Conservation (phyloP, 306 rosid species). For the Rosa multiflora region DNA sequence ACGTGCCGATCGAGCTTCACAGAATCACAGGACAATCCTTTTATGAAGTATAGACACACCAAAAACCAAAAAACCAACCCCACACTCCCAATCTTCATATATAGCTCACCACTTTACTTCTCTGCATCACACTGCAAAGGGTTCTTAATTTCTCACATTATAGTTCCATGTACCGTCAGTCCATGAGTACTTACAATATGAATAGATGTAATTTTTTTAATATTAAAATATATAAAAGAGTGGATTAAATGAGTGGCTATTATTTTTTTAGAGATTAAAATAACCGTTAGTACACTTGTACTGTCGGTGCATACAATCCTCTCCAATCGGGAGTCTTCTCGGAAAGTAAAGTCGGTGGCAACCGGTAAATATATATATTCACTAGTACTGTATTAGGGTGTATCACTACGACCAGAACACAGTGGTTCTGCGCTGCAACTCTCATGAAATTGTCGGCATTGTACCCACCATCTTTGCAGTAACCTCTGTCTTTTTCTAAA, state of each 20-base stretch:
- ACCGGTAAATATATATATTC: background rate
- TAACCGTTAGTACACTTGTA: too few species aligned
- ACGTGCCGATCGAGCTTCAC: constrained; percentile 12
- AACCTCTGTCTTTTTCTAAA: background rate
- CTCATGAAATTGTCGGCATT: constrained; percentile 17
- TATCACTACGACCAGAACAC: background rate
- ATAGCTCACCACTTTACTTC: background rate
- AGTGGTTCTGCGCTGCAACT: background rate
- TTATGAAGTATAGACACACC: background rate
- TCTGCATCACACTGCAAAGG: background rate
- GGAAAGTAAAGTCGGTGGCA: background rate
- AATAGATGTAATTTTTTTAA: too few species aligned
- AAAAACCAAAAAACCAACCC: constrained; percentile 5
- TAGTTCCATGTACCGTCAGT: too few species aligned
- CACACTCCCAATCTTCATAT: constrained; percentile 12
- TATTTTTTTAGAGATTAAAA: too few species aligned
- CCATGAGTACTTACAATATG: too few species aligned
- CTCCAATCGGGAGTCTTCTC: constrained; percentile 10
- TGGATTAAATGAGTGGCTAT: too few species aligned
- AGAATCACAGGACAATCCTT: constrained; percentile 1
- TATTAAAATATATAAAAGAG: too few species aligned
- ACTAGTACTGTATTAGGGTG: background rate
- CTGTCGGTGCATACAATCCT: too few species aligned
- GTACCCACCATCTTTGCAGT: constrained; percentile 14
- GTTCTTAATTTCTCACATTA: background rate